Conservation (phyloP, 306 rosid species). For the Lupinus albus region DNA sequence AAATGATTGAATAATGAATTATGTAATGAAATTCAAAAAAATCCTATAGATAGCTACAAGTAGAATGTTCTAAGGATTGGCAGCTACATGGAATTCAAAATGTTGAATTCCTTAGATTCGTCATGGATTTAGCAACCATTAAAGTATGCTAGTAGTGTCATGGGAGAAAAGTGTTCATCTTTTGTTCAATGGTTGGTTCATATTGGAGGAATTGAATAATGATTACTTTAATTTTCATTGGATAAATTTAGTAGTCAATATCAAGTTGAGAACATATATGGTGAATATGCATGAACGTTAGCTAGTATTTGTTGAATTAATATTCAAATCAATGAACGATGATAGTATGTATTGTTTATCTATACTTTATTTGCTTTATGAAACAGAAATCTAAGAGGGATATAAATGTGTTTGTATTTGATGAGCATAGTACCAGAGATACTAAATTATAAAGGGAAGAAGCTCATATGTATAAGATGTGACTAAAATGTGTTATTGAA, state of each 20-base stretch:
- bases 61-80: conserved; percentile 24
- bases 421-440: too few relatives aligned
- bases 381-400: too few relatives aligned
- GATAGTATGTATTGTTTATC: too few relatives aligned
- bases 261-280: conserved; percentile 28
- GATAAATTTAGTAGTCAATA: conserved; percentile 31
- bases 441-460: too few relatives aligned
- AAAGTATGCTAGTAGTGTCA: conserved; percentile 15
- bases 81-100: conserved; percentile 42
- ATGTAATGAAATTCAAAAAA: too few relatives aligned
- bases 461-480: too few relatives aligned
- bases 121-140: conserved; percentile 1
- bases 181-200: conserved; percentile 27
- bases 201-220: conserved; percentile 3
- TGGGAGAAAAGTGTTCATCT: conserved; percentile 4
- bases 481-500: too few relatives aligned
- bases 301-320: conserved; percentile 7
- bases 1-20: too few relatives aligned
- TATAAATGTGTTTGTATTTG: too few relatives aligned
- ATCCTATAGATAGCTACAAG: not conserved
- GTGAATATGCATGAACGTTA: conserved; percentile 19
- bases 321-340: too few relatives aligned
- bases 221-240: not conserved
- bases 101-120: conserved; percentile 39
- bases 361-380: too few relatives aligned